phyloP scores from a whole-genome alignment of 108 stramenopile genomes.

The Skeletonema grethae region DNA sequence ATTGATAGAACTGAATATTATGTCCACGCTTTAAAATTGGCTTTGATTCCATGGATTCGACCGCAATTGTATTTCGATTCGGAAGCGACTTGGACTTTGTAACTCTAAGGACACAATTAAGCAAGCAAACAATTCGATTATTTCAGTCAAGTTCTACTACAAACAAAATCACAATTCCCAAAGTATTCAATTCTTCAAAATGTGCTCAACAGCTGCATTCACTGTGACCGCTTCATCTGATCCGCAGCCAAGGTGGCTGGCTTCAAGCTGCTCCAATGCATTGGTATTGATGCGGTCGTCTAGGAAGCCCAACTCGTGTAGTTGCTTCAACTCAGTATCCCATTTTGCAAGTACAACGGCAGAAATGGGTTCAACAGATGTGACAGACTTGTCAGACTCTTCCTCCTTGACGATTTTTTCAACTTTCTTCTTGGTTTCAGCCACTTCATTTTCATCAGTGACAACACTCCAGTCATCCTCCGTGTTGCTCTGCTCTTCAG shows the following conservation, averaged over 20 bases:
- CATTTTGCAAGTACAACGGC: conserved; percentile 56
- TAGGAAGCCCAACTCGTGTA: conserved; percentile 62
- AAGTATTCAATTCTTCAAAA: background rate
- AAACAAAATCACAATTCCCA: background rate
- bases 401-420: conserved; percentile 29
- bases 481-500: conserved; percentile 15
- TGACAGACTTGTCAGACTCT: conserved; percentile 12
- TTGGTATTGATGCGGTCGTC: conserved; percentile 65
- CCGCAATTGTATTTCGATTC: conserved; percentile 59
- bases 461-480: conserved; percentile 61
- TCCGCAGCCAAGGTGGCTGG: conserved; percentile 66
- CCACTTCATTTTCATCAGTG: conserved; percentile 32
- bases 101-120: background rate
- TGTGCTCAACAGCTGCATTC: conserved; percentile 26
- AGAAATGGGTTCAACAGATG: conserved; percentile 22
- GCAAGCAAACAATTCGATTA: background rate
- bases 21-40: conserved; percentile 82
- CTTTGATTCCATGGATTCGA: conserved; percentile 82
- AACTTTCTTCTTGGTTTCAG: conserved; percentile 37
- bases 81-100: background rate
- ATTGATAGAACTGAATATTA: conserved; percentile 88
- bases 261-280: conserved; percentile 69
- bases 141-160: conserved; percentile 1
- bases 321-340: conserved; percentile 58
- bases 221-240: conserved; percentile 60